phyloP scores from a whole-genome alignment of 345 rosid species.

The Dimocarpus longan region DNA sequence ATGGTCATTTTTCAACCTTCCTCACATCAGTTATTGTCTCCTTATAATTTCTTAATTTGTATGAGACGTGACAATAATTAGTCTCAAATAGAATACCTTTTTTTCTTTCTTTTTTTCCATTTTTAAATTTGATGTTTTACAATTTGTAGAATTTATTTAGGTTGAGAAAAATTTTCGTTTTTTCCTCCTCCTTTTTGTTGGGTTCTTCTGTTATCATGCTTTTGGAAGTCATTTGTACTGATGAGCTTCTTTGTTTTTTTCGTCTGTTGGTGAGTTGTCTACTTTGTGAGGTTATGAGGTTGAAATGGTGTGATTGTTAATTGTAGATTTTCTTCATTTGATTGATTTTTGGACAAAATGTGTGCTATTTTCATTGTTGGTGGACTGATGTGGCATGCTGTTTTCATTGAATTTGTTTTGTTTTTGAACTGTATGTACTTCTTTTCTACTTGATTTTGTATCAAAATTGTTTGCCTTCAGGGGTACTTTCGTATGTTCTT shows the following conservation, averaged over 20 bases:
- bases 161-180: not conserved
- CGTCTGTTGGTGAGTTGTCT: conserved; percentile 14
- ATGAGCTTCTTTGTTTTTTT: not conserved
- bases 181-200: not conserved
- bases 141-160: not conserved
- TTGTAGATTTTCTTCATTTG: too few species aligned
- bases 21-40: not conserved
- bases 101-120: not conserved
- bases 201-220: not conserved
- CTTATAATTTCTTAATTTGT: not conserved
- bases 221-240: conserved; percentile 18
- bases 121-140: not conserved
- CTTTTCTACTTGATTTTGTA: too few species aligned
- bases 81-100: not conserved
- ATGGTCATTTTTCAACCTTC: too few species aligned
- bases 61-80: not conserved
- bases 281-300: too few species aligned
- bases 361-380: too few species aligned
- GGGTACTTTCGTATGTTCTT: too few species aligned
- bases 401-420: too few species aligned
- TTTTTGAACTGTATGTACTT: too few species aligned
- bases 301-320: too few species aligned
- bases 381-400: too few species aligned
- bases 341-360: too few species aligned
- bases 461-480: too few species aligned